Conservation (phyloP, 164 flowering plant genomes). For the Vitis rupestris region DNA sequence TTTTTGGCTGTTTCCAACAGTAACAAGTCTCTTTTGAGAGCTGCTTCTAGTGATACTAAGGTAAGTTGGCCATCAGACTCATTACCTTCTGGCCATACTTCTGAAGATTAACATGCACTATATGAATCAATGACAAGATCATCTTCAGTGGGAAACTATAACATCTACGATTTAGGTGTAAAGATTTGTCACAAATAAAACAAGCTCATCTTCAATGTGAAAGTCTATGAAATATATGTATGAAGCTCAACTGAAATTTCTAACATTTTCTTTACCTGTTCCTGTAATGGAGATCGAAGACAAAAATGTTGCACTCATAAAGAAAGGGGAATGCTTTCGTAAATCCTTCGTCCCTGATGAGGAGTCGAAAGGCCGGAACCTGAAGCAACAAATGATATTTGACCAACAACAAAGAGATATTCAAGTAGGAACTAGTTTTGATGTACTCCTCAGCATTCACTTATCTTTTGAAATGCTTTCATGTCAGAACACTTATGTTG, state of each 20-base stretch:
- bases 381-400: slow-evolving; percentile 59
- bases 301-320: slow-evolving; percentile 13
- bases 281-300: slow-evolving; percentile 36
- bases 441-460: not conserved
- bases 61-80: slow-evolving; percentile 21
- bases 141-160: too few species aligned
- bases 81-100: not conserved
- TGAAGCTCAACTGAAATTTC: not conserved
- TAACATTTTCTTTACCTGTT: slow-evolving; percentile 1
- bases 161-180: too few species aligned
- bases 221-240: not conserved
- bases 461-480: not conserved
- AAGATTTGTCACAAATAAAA: not conserved
- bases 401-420: slow-evolving; percentile 72
- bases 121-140: too few species aligned
- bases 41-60: slow-evolving; percentile 39
- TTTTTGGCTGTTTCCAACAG: slow-evolving; percentile 25
- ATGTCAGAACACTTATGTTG: not conserved
- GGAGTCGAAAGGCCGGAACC: slow-evolving; percentile 34
- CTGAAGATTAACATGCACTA: not conserved
- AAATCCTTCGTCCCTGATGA: slow-evolving; percentile 34
- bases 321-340: slow-evolving; percentile 23
- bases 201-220: not conserved
- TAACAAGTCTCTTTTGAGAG: slow-evolving; percentile 31
- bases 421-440: slow-evolving; percentile 39